Evolutionary conservation across 306 rosid genomes (phyloP), one percentile per base, ranked within the genome.

Genomic region (Lagenaria siceraria): DNA sequence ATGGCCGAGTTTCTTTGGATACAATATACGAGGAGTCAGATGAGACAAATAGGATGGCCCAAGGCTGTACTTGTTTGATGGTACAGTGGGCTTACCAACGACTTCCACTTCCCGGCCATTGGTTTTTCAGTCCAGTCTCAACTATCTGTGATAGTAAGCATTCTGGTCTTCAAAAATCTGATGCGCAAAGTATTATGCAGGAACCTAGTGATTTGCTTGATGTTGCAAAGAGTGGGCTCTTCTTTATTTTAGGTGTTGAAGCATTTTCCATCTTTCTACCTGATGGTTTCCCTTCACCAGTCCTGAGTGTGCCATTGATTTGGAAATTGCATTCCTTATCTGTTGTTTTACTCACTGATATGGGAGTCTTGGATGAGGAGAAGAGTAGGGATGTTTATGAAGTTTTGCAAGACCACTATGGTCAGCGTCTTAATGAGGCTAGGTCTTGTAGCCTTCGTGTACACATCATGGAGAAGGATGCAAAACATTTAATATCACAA

Each of bases 241-340:
- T 90, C 83, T 88, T 95, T 80, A 84, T 92, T 80, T 84, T 92
- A 82, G 98, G 98, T 38, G 72, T 92, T 78, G 98, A 95, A 88
- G 88, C 89, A 75, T 60, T 95, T 87, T 85, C 93, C 80, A 85
- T 68, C 82, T 89, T 81, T 78, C 87, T 85, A 82, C 87, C 86
- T 24, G 48, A 54, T 76, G 84, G 46, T 65, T 72, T 82, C 76
- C 85, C 83, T 80, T 91, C 97, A 82, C 95, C 93, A 54, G 77
- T 95, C 85, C 91, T 78, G 71, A 78, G 79, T 38, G 93, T 90
- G 62, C 86, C 98, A 0, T 79, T 92, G 82, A 92, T 90, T 18
- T 95, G 98, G 98, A 95, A 95, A 84, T 82, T 95, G 24, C 98
- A 92, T 82, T 88, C 96, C 42, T 84, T 95, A 68, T 92, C 98